Evolutionary conservation across 2,329 filamentous ascomycete genomes (phyloP).

Genomic region (Myriosclerotinia curreyana): DNA sequence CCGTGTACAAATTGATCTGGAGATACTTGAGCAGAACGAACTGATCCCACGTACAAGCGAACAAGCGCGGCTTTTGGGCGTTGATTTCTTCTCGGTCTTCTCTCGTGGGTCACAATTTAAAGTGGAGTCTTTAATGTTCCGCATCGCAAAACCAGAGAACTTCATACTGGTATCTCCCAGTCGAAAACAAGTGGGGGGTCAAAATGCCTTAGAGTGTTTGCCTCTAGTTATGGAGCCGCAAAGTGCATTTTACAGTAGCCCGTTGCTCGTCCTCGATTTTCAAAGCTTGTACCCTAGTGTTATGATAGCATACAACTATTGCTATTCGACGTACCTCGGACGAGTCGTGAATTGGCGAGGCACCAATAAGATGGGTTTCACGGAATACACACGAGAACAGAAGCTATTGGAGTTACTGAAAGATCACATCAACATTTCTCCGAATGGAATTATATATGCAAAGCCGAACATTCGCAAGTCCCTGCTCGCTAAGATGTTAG

Average conservation of each 20-base stretch:
- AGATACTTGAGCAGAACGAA: slow-evolving; percentile 88
- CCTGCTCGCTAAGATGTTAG: slow-evolving; percentile 91
- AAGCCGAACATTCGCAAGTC: slow-evolving; percentile 85
- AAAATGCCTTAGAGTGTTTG: slow-evolving; percentile 91
- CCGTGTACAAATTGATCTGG: slow-evolving; percentile 77
- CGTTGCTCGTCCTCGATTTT: slow-evolving; percentile 88
- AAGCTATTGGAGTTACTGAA: slow-evolving; percentile 73
- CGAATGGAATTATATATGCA: slow-evolving; percentile 95
- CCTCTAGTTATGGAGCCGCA: slow-evolving; percentile 97
- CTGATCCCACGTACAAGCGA: slow-evolving; percentile 86
- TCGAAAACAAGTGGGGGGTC: slow-evolving; percentile 84
- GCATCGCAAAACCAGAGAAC: slow-evolving; percentile 95
- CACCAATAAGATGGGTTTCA: slow-evolving; percentile 90
- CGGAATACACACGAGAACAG: slow-evolving; percentile 75
- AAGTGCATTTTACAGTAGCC: slow-evolving; percentile 88
- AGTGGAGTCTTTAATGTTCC: slow-evolving; percentile 97
- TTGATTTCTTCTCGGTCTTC: slow-evolving; percentile 97
- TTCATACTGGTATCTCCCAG: slow-evolving; percentile 88
- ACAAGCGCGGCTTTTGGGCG: slow-evolving; percentile 85
- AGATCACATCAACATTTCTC: slow-evolving; percentile 85
- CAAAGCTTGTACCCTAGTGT: slow-evolving; percentile 95
- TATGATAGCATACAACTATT: slow-evolving; percentile 99
- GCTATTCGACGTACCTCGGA: slow-evolving; percentile 94
- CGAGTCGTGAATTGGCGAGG: slow-evolving; percentile 86
- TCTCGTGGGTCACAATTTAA: slow-evolving; percentile 96